These are phyloP conservation scores for Fremontodendron californicum DNA, from an alignment of 345 rosid species.

Conservation along the genomic window DNA sequence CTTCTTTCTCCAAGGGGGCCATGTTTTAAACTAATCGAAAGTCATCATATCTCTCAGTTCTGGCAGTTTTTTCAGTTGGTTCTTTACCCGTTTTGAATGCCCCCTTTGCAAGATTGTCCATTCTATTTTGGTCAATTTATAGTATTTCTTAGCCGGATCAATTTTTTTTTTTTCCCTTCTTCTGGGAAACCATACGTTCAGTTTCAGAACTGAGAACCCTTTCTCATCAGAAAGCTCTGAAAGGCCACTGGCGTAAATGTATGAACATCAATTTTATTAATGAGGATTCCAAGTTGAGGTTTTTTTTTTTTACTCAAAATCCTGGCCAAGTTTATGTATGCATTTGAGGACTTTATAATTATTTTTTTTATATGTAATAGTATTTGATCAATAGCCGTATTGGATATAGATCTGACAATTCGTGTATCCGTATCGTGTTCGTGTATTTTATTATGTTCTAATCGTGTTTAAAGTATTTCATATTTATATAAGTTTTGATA, in stretches of 20 bases:
- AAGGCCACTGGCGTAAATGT: not conserved
- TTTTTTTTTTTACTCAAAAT: too few species aligned
- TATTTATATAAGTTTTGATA: too few species aligned
- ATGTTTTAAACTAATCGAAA: constrained; percentile 9
- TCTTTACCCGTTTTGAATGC: not conserved
- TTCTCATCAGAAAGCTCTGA: not conserved
- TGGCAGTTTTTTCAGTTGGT: constrained; percentile 53
- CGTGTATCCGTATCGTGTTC: too few species aligned
- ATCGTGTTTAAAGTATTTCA: too few species aligned
- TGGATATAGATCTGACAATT: too few species aligned
- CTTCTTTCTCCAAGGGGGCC: constrained; percentile 15
- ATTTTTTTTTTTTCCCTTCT: not conserved
- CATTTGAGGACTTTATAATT: not conserved
- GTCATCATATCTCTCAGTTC: constrained; percentile 13
- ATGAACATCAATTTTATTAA: not conserved
- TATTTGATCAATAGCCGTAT: too few species aligned
- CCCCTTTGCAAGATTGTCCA: not conserved
- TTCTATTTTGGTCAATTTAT: constrained; percentile 21
- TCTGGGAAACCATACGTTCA: not conserved
- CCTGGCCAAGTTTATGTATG: not conserved
- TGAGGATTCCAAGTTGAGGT: not conserved
- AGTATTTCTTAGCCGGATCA: not conserved
- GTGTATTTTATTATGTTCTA: too few species aligned
- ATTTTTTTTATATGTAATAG: too few species aligned
- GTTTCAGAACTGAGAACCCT: not conserved